Evolutionary conservation across 1,284 basidiomycete genomes (phyloP), one percentile per base, ranked within the genome.

Genomic region (Irpex sp.): DNA sequence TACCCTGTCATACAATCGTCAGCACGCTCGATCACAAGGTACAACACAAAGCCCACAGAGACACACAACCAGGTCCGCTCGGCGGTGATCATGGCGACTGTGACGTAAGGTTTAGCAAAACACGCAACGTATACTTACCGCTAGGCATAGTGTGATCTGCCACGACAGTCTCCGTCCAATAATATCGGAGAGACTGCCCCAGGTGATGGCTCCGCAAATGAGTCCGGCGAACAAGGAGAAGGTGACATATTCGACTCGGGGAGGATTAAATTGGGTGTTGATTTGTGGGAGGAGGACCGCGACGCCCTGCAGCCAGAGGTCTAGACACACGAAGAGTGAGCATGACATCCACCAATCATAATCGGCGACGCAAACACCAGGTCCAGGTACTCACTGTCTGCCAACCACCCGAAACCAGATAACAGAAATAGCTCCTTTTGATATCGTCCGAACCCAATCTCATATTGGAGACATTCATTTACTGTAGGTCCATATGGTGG

Each of bases 181-280:
- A 15, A 58, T 40, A 34, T 58, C 57, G 17, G 57, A 40, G 36
- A 58, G 15, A 31, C 37, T 58, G 44, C 57, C 57, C 57, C 57
- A 58, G 15, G 44, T 40, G 57, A 48, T 26, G 17, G 57, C 57
- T 58, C 57, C 57, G 21, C 37, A 48, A 34, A 58, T 58, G 37
- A 58, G 57, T 11, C 57, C 57, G 9, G 44, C 37, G 57, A 34
- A 58, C 9, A 58, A 37, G 5, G 57, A 17, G 34, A 58, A 34
- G 19, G 57, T 58, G 15, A 37, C 26, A 34, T 58, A 58, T 36
- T 58, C 57, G 57, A 58, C 57, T 8, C 57, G 57, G 26, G 44
- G 38, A 11, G 57, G 57, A 17, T 58, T 58, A 2, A 56, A 56
- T 13, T 56, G 11, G 31, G 54, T 36, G 31, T 56, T 56, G 54